phyloP scores from a whole-genome alignment of 2,329 filamentous ascomycete species.

The Diaporthe destruens region DNA sequence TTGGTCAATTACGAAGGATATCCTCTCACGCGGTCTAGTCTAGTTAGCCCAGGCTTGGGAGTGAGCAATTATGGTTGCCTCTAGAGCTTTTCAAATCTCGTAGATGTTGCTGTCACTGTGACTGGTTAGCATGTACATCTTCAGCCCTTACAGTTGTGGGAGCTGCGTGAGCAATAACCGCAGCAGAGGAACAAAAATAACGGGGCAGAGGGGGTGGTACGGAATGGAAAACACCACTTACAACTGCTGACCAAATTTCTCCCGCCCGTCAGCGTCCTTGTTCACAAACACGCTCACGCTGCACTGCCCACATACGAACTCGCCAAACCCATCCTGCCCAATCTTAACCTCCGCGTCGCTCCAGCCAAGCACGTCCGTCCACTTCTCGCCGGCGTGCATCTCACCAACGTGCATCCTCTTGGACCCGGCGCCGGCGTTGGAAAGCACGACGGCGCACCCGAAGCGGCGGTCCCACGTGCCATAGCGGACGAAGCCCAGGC shows the following conservation, averaged over 20 bases:
- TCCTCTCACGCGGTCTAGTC: not conserved
- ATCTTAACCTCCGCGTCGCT: constrained; percentile 68
- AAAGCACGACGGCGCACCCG: constrained; percentile 70
- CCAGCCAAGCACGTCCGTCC: constrained; percentile 74
- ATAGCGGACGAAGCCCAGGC: constrained; percentile 71
- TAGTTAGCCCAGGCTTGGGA: not conserved
- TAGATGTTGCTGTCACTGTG: constrained; percentile 49
- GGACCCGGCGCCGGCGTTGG: constrained; percentile 60
- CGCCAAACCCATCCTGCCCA: constrained; percentile 69
- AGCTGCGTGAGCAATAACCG: not conserved
- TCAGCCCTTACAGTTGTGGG: too few relatives aligned
- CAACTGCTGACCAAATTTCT: constrained; percentile 57
- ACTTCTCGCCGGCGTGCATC: constrained; percentile 69
- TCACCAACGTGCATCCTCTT: constrained; percentile 75
- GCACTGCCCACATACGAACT: constrained; percentile 66
- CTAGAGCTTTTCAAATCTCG: constrained; percentile 42
- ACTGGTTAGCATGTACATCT: not conserved
- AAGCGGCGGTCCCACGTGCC: constrained; percentile 59
- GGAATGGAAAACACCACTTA: constrained; percentile 47
- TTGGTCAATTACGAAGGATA: not conserved
- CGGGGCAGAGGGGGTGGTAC: not conserved
- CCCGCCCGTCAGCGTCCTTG: constrained; percentile 63
- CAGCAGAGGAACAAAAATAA: rapidly evolving
- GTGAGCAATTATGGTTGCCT: not conserved
- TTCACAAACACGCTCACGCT: constrained; percentile 73